Conservation (phyloP, 768 basidiomycete genomes). For the Psilocybe cubensis region DNA sequence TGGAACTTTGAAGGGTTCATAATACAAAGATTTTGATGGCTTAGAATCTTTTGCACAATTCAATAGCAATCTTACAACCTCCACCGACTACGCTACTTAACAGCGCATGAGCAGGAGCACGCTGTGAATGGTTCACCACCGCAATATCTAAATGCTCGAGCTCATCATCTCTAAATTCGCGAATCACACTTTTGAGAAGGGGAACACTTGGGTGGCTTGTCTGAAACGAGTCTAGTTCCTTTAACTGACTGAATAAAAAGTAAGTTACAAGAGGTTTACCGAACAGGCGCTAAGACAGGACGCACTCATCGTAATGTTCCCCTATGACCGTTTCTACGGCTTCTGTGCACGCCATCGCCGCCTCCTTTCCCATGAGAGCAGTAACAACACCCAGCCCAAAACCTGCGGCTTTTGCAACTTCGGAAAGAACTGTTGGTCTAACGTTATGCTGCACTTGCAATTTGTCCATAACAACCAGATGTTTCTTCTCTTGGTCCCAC, state of each 20-base stretch:
- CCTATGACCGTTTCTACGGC: constrained; percentile 98
- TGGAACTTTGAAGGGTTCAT: neutral
- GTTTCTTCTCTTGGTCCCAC: constrained; percentile 97
- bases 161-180: constrained; percentile 93
- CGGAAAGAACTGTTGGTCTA: constrained; percentile 82
- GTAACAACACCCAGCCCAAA: constrained; percentile 87
- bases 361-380: constrained; percentile 87
- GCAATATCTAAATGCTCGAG: constrained; percentile 93
- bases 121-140: constrained; percentile 84
- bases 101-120: constrained; percentile 90
- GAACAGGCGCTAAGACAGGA: constrained; percentile 15
- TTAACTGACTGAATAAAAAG: constrained; percentile 69
- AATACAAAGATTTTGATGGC: neutral
- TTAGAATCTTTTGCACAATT: constrained; percentile 83
- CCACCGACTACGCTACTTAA: constrained; percentile 83
- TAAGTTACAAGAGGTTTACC: neutral
- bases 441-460: constrained; percentile 82
- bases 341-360: constrained; percentile 98
- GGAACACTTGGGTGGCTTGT: constrained; percentile 79
- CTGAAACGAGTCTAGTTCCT: constrained; percentile 65
- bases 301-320: constrained; percentile 97
- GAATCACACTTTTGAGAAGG: constrained; percentile 70
- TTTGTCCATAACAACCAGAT: constrained; percentile 84
- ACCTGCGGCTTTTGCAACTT: constrained; percentile 85
- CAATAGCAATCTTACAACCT: constrained; percentile 91